Evolutionary conservation across 768 basidiomycete genomes (phyloP), one percentile per base, ranked within the genome.

Genomic region (Lactarius indigo): DNA sequence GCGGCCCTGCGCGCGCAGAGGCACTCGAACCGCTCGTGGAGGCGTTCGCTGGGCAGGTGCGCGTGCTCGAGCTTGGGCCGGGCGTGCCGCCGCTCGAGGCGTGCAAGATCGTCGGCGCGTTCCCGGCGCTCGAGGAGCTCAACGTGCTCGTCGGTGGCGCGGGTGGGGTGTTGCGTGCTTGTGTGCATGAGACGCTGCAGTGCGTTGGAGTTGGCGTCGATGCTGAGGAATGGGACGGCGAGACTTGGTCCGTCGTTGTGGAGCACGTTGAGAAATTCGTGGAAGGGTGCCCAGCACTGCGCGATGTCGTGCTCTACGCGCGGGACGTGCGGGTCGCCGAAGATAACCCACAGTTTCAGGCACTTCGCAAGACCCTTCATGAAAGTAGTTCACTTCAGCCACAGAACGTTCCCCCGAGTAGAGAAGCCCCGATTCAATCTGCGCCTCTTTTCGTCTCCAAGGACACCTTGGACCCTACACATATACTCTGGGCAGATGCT

Each of bases 91-190:
- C 20, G 18, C 41, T 7, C 15, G 47, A 66, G 9, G 13, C 56
- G 30, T 20, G 39, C 26, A 12, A 9, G 31, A 33, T 70, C 20
- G n/a, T 63, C n/a, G 23, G 26, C 2, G 63, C 52, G 35, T 70
- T 67, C 58, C 39, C 60, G 5, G 66, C 26, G 37, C 60, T 70
- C n/a, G 41, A 58, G 18, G 66, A 65, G 61, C 47, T 68, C 33
- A 62, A 70, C 47, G 52, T 68, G 57, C 52, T 41, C 26, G 37
- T 60, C 18, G 20, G 42, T 30, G 23, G 26, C 17, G 42, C 50
- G 17, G 30, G 17, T 30, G 23, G 20, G 3, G 13, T 26, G 13
- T 13, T 15, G 50, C 28, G 26, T 26, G 39, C 35, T 3, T 63
- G 60, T 17, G 57, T 15, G 12, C 69, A 69, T 41, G 41, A 44